phyloP scores from a whole-genome alignment of 306 rosid species.

The Vachellia pachyceras region DNA sequence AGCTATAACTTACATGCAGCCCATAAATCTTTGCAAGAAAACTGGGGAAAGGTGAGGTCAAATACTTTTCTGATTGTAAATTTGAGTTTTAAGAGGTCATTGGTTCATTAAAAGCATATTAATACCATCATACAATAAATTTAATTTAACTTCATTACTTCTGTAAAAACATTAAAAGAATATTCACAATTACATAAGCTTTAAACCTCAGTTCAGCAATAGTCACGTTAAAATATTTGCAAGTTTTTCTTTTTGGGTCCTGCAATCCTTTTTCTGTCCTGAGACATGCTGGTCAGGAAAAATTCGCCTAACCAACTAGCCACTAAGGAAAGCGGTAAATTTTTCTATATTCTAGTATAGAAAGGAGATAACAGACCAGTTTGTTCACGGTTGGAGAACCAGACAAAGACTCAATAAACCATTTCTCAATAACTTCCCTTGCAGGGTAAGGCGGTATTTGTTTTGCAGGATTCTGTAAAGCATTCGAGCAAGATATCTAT shows the following conservation, averaged over 20 bases:
- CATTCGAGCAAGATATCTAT: not conserved
- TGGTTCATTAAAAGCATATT: conserved; percentile 8
- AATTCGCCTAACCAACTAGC: not conserved
- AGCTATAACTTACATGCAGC: conserved; percentile 88
- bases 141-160: not conserved
- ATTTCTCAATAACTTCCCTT: not conserved
- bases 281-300: not conserved
- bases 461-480: not conserved
- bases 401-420: conserved; percentile 6
- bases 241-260: not conserved
- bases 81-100: not conserved
- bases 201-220: conserved; percentile 7
- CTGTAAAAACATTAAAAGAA: not conserved
- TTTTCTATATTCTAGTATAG: not conserved
- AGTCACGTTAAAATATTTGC: conserved; percentile 19
- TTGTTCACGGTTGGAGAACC: not conserved
- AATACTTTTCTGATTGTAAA: conserved; percentile 7
- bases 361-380: not conserved
- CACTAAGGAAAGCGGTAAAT: not conserved
- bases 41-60: conserved; percentile 85
- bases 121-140: conserved; percentile 7
- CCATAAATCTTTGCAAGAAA: conserved; percentile 77
- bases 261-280: not conserved
- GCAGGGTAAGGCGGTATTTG: not conserved
- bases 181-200: conserved; percentile 7